Evolutionary conservation across 768 basidiomycete genomes (phyloP).

Genomic region (Tricholoma sp.): DNA sequence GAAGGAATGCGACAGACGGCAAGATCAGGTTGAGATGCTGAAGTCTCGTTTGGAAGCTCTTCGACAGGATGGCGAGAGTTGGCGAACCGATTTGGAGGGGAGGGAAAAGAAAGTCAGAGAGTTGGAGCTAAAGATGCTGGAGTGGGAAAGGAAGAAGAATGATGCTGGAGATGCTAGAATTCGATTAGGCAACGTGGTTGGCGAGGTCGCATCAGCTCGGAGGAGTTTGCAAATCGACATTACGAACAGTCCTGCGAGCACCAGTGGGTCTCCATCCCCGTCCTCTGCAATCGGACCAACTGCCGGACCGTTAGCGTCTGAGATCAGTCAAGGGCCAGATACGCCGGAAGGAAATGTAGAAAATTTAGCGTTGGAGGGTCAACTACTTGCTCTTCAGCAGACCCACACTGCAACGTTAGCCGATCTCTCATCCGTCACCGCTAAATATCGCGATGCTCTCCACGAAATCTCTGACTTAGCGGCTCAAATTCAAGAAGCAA

Average conservation of each 20-base stretch:
- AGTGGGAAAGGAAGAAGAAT: constrained; percentile 70
- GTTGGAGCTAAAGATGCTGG: constrained; percentile 73
- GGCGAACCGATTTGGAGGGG: constrained; percentile 80
- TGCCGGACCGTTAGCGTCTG: constrained; percentile 21
- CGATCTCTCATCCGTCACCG: constrained; percentile 71
- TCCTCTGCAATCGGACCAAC: constrained; percentile 20
- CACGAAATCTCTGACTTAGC: constrained; percentile 91
- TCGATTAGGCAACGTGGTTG: constrained; percentile 63
- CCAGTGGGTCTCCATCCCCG: constrained; percentile 15
- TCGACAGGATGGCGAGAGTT: constrained; percentile 70
- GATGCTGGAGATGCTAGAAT: constrained; percentile 61
- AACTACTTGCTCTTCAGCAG: constrained; percentile 73
- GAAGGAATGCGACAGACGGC: constrained; percentile 66
- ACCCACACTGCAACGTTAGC: constrained; percentile 76
- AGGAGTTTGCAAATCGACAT: constrained; percentile 56
- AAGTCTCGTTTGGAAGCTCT: constrained; percentile 68
- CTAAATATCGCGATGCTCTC: constrained; percentile 85
- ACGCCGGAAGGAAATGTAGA: constrained; percentile 21
- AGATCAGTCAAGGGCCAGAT: constrained; percentile 17
- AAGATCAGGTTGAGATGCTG: constrained; percentile 64
- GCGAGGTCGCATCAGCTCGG: constrained; percentile 66
- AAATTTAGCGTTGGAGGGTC: constrained; percentile 45
- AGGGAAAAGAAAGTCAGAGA: constrained; percentile 72
- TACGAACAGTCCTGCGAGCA: constrained; percentile 17
- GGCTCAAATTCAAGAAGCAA: constrained; percentile 84